phyloP scores from a whole-genome alignment of 768 basidiomycete species.

The Amanita brunnescens region DNA sequence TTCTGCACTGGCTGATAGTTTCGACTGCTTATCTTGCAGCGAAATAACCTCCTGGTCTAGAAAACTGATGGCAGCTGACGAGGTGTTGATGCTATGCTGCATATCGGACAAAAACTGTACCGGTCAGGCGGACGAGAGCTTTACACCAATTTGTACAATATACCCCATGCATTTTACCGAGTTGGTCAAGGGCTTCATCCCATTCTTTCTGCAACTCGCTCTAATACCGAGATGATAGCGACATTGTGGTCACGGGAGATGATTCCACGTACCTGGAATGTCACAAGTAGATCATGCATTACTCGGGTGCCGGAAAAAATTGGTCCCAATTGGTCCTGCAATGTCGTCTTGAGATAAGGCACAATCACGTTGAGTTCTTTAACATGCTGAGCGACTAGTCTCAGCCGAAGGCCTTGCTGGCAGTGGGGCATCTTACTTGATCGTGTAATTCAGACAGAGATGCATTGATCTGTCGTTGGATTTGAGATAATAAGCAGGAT shows the following conservation, averaged over 20 bases:
- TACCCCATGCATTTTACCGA: not conserved
- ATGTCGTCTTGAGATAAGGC: not conserved
- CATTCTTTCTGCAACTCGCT: constrained; percentile 1
- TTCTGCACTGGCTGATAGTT: constrained; percentile 25
- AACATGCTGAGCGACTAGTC: not conserved
- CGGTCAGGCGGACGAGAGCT: not conserved
- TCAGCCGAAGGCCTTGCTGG: not conserved
- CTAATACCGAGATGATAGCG: not conserved
- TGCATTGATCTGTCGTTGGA: not conserved
- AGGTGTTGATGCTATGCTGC: not conserved
- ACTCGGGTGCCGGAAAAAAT: not conserved
- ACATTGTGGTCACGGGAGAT: not conserved
- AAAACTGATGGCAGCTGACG: constrained; percentile 2
- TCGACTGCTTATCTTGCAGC: constrained; percentile 26
- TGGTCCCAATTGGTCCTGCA: constrained; percentile 1
- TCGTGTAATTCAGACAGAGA: not conserved
- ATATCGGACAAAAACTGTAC: constrained; percentile 6
- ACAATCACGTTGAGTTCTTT: not conserved
- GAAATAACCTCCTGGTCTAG: constrained; percentile 16
- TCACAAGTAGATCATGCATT: not conserved
- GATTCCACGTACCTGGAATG: not conserved
- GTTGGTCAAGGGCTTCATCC: not conserved
- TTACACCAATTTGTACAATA: not conserved
- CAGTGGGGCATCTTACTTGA: not conserved
- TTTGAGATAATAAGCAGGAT: not conserved